A percentile compares a stretch with the other conserved stretches of the same genome.
Evolutionary conservation across 345 rosid species (phyloP).

Genomic region (Firmiana major): DNA sequence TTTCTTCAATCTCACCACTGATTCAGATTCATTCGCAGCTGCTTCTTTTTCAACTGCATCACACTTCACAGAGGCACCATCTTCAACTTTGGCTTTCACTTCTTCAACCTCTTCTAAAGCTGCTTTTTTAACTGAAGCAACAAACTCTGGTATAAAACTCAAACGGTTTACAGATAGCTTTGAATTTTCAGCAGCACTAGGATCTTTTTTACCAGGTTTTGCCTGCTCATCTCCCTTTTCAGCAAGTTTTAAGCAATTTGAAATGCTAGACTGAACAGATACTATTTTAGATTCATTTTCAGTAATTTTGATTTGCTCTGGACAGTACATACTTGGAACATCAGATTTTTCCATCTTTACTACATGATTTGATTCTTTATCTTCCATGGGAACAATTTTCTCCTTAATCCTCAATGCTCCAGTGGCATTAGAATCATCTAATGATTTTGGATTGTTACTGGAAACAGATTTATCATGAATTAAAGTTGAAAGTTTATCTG

Average conservation of each 20-base stretch:
- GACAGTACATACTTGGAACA: constrained; percentile 15
- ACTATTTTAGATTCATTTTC: constrained; percentile 23
- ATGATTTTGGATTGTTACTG: constrained; percentile 17
- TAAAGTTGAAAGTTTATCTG: constrained; percentile 32
- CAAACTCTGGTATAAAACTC: constrained; percentile 60
- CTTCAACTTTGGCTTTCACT: constrained; percentile 58
- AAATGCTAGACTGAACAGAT: constrained; percentile 20
- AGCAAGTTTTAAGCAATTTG: constrained; percentile 18
- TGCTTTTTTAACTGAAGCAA: constrained; percentile 67
- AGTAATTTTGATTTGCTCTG: constrained; percentile 22
- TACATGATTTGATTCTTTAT: constrained; percentile 27
- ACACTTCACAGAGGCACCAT: constrained; percentile 24
- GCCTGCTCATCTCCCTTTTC: constrained; percentile 25
- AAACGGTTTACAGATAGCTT: constrained; percentile 44
- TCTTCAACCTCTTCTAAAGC: constrained; percentile 79
- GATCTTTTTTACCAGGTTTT: constrained; percentile 34
- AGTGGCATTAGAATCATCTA: constrained; percentile 12
- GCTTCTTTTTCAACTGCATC: constrained; percentile 37
- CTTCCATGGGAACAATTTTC: constrained; percentile 29
- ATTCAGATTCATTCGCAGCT: constrained; percentile 38
- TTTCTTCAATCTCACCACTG: constrained; percentile 47
- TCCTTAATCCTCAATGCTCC: constrained; percentile 40
- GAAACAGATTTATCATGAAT: constrained; percentile 17
- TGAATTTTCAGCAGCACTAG: constrained; percentile 37
- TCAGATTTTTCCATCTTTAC: constrained; percentile 27